Evolutionary conservation across 768 basidiomycete species (phyloP).

Genomic region (Postia placenta): DNA sequence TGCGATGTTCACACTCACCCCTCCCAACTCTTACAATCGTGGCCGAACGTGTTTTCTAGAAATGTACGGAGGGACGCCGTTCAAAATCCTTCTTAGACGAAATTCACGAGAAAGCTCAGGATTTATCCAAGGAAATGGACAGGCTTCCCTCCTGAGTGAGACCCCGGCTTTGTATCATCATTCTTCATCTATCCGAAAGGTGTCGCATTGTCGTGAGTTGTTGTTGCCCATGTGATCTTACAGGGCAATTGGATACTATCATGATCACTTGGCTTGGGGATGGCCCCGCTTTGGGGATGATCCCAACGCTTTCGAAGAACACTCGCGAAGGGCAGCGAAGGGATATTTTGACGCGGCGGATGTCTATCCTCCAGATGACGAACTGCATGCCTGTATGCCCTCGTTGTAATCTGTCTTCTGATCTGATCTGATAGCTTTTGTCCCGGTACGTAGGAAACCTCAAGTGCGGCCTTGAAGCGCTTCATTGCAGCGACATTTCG

Average conservation of each 20-base stretch:
- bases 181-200: background rate
- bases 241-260: background rate
- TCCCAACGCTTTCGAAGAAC: background rate
- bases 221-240: background rate
- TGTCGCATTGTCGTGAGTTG: background rate
- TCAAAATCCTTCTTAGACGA: background rate
- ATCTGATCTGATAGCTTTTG: background rate
- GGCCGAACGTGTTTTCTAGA: too few relatives aligned
- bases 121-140: background rate
- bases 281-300: background rate
- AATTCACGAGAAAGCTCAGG: background rate
- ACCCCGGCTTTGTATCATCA: background rate
- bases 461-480: background rate
- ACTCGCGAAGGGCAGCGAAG: background rate
- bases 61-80: background rate
- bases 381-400: background rate
- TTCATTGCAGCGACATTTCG: background rate
- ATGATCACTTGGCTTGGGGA: background rate
- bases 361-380: background rate
- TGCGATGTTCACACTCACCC: background rate
- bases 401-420: background rate
- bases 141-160: background rate
- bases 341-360: background rate
- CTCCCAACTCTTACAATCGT: background rate
- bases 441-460: background rate